A percentile compares a stretch with the other conserved stretches of the same genome.
phyloP scores from a whole-genome alignment of 495 filamentous ascomycete species.

The Hypoxylon fuscum region DNA sequence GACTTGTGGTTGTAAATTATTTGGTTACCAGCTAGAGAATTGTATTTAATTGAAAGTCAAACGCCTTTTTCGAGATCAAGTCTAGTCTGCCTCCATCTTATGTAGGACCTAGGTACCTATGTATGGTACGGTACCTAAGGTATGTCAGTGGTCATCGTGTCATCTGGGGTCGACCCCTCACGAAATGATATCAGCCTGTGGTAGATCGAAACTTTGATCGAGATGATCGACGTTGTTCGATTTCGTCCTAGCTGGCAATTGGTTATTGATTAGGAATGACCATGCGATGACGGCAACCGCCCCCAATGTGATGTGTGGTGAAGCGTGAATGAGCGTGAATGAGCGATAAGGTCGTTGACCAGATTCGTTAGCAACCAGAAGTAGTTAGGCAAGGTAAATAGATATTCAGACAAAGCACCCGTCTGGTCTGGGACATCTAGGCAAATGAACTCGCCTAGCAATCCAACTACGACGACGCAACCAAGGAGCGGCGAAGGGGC shows the following conservation, averaged over 20 bases:
- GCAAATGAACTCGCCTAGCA: no score
- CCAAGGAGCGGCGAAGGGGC: no score
- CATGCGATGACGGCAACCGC: slow-evolving; percentile 24
- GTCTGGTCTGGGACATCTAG: no score
- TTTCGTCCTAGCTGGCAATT: slow-evolving; percentile 26
- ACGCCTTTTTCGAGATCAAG: not conserved
- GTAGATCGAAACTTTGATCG: slow-evolving; percentile 23
- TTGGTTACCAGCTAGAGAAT: no score
- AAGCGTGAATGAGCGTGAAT: not conserved
- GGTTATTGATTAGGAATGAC: slow-evolving; percentile 20
- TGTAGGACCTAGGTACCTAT: no score
- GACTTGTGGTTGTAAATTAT: not conserved
- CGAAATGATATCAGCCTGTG: slow-evolving; percentile 34
- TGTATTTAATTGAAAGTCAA: no score
- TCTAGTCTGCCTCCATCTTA: slow-evolving; percentile 2
- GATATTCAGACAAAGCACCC: no score
- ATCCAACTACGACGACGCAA: no score
- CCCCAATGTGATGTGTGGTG: not conserved
- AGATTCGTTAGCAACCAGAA: no score
- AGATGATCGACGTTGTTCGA: slow-evolving; percentile 20
- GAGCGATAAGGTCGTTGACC: no score
- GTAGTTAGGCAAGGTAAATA: no score
- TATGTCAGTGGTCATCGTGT: slow-evolving; percentile 9
- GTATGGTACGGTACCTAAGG: no score
- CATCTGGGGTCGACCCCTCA: slow-evolving; percentile 36